Evolutionary conservation across 768 basidiomycete species (phyloP).

Genomic region (Trametes gibbosa): DNA sequence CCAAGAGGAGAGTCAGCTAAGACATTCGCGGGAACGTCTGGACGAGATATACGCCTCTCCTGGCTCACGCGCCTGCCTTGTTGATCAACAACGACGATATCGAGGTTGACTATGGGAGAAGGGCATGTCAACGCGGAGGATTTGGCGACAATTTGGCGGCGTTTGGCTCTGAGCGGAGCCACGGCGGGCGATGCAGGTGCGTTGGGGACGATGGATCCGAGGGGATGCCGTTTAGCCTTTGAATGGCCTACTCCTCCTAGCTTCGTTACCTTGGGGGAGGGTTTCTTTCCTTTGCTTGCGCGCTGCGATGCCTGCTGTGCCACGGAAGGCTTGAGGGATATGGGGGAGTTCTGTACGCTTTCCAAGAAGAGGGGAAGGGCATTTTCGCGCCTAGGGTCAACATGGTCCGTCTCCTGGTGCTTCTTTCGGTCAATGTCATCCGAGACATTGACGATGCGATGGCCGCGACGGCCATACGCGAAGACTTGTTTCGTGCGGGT

Average conservation of each 20-base stretch:
- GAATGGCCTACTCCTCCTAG: neutral
- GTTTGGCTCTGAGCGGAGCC: conserved; percentile 27
- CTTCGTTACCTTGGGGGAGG: conserved; percentile 19
- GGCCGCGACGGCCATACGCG: conserved; percentile 32
- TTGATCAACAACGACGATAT: conserved; percentile 66
- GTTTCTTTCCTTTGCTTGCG: conserved; percentile 8
- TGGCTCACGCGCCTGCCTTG: conserved; percentile 54
- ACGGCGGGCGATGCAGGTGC: conserved; percentile 38
- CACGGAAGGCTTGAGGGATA: neutral
- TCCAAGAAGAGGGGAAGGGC: neutral
- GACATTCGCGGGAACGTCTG: conserved; percentile 40
- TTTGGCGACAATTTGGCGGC: conserved; percentile 17
- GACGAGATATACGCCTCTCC: conserved; percentile 57
- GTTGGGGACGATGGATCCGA: conserved; percentile 39
- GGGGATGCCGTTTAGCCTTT: conserved; percentile 36
- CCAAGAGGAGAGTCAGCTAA: conserved; percentile 1
- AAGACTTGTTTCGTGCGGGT: conserved; percentile 31
- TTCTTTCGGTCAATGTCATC: conserved; percentile 18
- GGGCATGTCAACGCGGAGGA: conserved; percentile 32
- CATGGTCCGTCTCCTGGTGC: neutral
- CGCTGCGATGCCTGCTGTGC: neutral
- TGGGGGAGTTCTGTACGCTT: neutral
- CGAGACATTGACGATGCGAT: conserved; percentile 29
- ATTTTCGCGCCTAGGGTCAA: conserved; percentile 4
- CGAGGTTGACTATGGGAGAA: conserved; percentile 55